Evolutionary conservation across 2,329 filamentous ascomycete species (phyloP), one percentile per base, ranked within the genome.

Genomic region (Colletotrichum brevisporum): DNA sequence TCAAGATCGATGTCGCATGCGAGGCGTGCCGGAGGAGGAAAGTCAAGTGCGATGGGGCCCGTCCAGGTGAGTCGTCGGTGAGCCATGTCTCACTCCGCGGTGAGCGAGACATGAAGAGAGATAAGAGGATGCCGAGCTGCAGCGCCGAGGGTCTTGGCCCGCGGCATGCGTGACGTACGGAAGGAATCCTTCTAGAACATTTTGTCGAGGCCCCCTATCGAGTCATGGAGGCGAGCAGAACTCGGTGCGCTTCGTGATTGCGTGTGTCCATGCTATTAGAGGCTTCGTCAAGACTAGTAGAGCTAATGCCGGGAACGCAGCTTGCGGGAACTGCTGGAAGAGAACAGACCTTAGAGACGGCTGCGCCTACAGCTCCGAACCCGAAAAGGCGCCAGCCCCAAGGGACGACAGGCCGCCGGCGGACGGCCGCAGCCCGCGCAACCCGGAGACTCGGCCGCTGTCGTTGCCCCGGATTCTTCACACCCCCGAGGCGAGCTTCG

Each of bases 1-100:
- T 82, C 61, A 84, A 83, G 69, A 82, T 84, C 26, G 76, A 82
- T 39, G 75, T 83, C 10, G 83, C 83, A 3, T 84, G 82, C 67
- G 78, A 83, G 56, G 78, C 77, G 5, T 84, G 83, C 67, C 78
- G 83, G 12, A 70, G 71, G 5, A 79, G 78, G 62, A 84, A 84
- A 72, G 76, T 83, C 52, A 80, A 81, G 55, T 84, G 82, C 48
- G 82, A 84, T 64, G 82, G 82, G 45, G 73, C 74, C 15, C 78
- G 81, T 41, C 79, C 80, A 67, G 75, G 80, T 81, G 71, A 70
- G 76, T 71, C 15, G 5, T 56, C 50, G 41, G 61, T 41, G 57
- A 54, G 12, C 45, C 24, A 16, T 55, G 12, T 36, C 13, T 18
- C 24, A 27, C 31, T 39, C 27, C 27, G 10, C 27, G 27, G 27